Evolutionary conservation across 169 alveolate genomes (phyloP).

Genomic region (Cyclospora cayetanensis): DNA sequence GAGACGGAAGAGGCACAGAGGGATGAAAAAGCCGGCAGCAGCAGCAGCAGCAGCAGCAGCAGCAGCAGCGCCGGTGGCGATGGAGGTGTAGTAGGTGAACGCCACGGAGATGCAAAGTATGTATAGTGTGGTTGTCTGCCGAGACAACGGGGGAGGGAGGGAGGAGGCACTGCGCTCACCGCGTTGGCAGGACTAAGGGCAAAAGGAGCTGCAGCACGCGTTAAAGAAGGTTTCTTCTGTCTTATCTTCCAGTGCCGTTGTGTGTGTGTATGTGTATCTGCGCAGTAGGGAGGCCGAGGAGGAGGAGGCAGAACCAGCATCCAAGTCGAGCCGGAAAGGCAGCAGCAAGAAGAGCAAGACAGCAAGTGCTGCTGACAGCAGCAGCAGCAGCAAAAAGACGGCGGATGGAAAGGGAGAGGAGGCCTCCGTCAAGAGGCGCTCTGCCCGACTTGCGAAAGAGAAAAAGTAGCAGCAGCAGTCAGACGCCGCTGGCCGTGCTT

Average conservation of each 20-base stretch:
- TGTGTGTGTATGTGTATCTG: neutral
- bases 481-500: neutral
- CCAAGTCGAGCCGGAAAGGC: neutral
- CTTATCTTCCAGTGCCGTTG: too few relatives aligned
- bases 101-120: too few relatives aligned
- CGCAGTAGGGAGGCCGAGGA: neutral
- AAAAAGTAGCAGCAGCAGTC: conserved; percentile 22
- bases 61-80: neutral
- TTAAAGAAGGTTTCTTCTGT: too few relatives aligned
- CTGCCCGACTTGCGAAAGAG: neutral
- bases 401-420: neutral
- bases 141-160: too few relatives aligned
- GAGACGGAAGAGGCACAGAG: neutral
- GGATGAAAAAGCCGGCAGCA: neutral
- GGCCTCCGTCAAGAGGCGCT: neutral
- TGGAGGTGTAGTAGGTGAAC: too few relatives aligned
- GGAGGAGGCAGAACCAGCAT: neutral
- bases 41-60: conserved; percentile 22
- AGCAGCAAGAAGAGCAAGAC: neutral
- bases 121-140: too few relatives aligned
- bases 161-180: too few relatives aligned
- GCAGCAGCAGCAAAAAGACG: neutral
- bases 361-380: neutral
- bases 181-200: too few relatives aligned
- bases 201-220: too few relatives aligned